Conservation (phyloP, 2,329 filamentous ascomycete genomes). For the Botrytis pseudocinerea region DNA sequence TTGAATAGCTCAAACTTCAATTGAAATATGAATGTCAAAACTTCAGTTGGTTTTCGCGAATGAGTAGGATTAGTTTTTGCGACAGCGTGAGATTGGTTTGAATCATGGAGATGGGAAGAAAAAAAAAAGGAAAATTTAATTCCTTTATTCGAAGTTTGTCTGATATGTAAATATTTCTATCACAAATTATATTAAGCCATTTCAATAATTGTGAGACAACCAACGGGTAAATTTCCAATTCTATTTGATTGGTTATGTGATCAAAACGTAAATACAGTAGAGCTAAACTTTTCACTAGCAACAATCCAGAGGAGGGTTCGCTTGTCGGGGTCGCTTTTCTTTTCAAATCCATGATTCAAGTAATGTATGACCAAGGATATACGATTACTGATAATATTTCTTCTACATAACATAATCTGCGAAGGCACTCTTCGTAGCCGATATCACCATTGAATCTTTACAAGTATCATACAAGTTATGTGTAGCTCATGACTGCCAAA, state of each 20-base stretch:
- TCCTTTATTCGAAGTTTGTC: background rate
- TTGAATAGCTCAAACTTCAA: background rate
- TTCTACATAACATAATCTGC: background rate
- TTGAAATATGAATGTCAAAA: background rate
- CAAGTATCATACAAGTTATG: background rate
- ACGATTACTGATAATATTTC: background rate
- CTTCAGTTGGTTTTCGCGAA: background rate
- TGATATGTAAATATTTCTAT: background rate
- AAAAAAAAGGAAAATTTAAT: too few species aligned
- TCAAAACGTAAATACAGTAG: background rate
- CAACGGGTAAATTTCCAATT: background rate
- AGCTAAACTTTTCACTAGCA: background rate
- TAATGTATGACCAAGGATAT: background rate
- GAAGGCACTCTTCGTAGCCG: background rate
- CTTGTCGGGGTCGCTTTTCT: background rate
- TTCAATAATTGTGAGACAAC: conserved; percentile 16
- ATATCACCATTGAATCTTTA: background rate
- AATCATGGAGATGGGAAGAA: background rate
- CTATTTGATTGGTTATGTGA: background rate
- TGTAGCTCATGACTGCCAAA: background rate
- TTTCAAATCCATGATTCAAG: background rate
- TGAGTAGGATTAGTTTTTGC: background rate
- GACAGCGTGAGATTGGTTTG: background rate
- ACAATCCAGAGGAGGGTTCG: background rate
- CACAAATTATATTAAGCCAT: conserved; percentile 7